These are phyloP conservation scores for Camelina neglecta DNA, from an alignment of 345 rosid genomes.

Conservation along the genomic window DNA sequence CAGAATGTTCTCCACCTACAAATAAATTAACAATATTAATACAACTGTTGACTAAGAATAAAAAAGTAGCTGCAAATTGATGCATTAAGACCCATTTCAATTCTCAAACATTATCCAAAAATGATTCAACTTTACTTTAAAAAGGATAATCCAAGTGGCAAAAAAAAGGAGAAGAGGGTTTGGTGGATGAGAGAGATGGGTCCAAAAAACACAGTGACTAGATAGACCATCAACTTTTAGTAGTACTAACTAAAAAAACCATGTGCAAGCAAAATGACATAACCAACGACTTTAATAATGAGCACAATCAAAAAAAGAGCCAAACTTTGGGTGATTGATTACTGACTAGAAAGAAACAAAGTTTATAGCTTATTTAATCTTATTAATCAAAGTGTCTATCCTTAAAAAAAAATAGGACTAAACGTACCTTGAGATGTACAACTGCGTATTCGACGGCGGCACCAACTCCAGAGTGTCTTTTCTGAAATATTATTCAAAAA, in stretches of 20 bases:
- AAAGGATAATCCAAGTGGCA: slow-evolving; percentile 24
- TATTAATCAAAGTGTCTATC: slow-evolving; percentile 1
- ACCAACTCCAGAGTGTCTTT: slow-evolving; percentile 57
- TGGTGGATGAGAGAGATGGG: slow-evolving; percentile 33
- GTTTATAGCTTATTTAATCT: slow-evolving; percentile 4
- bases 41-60: slow-evolving; percentile 14
- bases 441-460: slow-evolving; percentile 94
- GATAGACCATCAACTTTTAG: slow-evolving; percentile 34
- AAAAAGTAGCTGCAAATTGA: slow-evolving; percentile 23
- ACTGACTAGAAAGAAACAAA: slow-evolving; percentile 21
- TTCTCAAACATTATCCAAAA: slow-evolving; percentile 28
- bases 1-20: slow-evolving; percentile 74
- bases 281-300: slow-evolving; percentile 22
- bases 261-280: slow-evolving; percentile 27
- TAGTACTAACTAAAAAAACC: background rate
- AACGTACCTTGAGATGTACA: slow-evolving; percentile 85
- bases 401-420: slow-evolving; percentile 17
- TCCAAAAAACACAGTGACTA: slow-evolving; percentile 31
- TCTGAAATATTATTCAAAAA: slow-evolving; percentile 15
- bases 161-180: background rate
- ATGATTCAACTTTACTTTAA: background rate
- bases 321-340: background rate
- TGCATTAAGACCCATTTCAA: slow-evolving; percentile 23
- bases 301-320: slow-evolving; percentile 1
- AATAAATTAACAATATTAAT: background rate